phyloP scores from a whole-genome alignment of 306 rosid species.

The Corylus avellana region DNA sequence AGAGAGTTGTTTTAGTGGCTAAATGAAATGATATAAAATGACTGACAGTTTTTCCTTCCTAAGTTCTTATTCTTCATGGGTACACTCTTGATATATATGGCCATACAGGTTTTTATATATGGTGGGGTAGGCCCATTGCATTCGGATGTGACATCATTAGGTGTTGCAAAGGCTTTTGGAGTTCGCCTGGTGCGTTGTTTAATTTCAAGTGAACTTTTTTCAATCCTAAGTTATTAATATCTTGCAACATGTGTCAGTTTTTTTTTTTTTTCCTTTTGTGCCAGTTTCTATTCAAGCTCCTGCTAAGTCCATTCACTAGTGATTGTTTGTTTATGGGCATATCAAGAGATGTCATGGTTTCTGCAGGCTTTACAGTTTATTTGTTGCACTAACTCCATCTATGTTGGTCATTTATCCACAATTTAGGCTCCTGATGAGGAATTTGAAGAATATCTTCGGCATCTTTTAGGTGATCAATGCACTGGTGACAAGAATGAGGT shows the following conservation, averaged over 20 bases:
- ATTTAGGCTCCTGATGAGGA: slow-evolving; percentile 97
- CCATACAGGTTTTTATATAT: slow-evolving; percentile 72
- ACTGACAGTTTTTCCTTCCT: background rate
- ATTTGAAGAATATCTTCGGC: slow-evolving; percentile 91
- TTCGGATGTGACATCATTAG: slow-evolving; percentile 85
- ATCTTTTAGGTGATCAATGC: slow-evolving; percentile 75
- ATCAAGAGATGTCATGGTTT: background rate
- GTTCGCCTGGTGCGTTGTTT: slow-evolving; percentile 82
- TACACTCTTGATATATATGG: slow-evolving; percentile 19
- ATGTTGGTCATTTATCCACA: slow-evolving; percentile 21
- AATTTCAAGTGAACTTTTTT: slow-evolving; percentile 20
- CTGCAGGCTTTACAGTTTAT: slow-evolving; percentile 15
- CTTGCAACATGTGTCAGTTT: background rate
- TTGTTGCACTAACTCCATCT: slow-evolving; percentile 22
- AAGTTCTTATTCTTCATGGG: slow-evolving; percentile 24
- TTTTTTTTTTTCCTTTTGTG: slow-evolving; percentile 3
- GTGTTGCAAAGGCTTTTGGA: slow-evolving; percentile 92
- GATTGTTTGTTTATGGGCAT: slow-evolving; percentile 7
- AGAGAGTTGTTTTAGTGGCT: slow-evolving; percentile 22
- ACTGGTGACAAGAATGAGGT: slow-evolving; percentile 87
- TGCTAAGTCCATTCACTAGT: slow-evolving; percentile 13
- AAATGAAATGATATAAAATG: slow-evolving; percentile 18
- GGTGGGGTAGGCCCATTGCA: slow-evolving; percentile 97
- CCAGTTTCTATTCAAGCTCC: slow-evolving; percentile 19
- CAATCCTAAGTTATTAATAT: background rate